phyloP scores from a whole-genome alignment of 371 early-diverging fungal genomes.

The Globomyces sp. region DNA sequence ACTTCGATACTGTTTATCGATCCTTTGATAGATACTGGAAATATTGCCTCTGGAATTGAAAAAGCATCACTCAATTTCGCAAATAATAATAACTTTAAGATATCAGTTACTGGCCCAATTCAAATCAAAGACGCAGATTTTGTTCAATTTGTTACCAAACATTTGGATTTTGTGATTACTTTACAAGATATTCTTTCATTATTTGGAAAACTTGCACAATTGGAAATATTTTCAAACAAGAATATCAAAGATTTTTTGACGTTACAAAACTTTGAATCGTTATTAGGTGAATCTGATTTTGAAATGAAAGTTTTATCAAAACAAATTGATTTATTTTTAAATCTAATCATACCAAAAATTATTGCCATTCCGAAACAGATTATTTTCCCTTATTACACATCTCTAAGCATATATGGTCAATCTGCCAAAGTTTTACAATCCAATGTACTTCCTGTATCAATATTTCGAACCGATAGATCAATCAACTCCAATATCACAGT shows the following conservation, averaged over 20 bases:
- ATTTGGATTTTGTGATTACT: slow-evolving; percentile 1
- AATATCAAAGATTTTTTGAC: not conserved
- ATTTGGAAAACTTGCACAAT: not conserved
- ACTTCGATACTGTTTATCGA: slow-evolving; percentile 19
- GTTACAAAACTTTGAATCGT: not conserved
- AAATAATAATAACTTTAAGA: not conserved
- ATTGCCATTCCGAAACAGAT: slow-evolving; percentile 3
- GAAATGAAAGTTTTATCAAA: slow-evolving; percentile 1
- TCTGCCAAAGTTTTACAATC: slow-evolving; percentile 18
- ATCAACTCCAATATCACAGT: slow-evolving; percentile 24
- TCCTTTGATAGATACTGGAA: slow-evolving; percentile 2
- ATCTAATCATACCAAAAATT: not conserved
- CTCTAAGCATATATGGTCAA: slow-evolving; percentile 20
- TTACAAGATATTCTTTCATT: not conserved
- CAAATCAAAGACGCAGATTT: slow-evolving; percentile 11
- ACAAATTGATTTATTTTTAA: not conserved
- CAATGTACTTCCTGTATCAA: slow-evolving; percentile 17
- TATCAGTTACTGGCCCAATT: slow-evolving; percentile 13
- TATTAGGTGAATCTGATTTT: not conserved
- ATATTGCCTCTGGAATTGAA: not conserved
- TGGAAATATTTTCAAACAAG: not conserved
- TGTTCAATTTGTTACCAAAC: slow-evolving; percentile 14
- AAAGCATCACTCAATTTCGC: slow-evolving; percentile 3
- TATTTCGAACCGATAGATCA: slow-evolving; percentile 19
- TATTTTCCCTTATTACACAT: slow-evolving; percentile 14